Evolutionary conservation across 768 basidiomycete genomes (phyloP), one percentile per base, ranked within the genome.

Genomic region (Kwoniella heveanensis): DNA sequence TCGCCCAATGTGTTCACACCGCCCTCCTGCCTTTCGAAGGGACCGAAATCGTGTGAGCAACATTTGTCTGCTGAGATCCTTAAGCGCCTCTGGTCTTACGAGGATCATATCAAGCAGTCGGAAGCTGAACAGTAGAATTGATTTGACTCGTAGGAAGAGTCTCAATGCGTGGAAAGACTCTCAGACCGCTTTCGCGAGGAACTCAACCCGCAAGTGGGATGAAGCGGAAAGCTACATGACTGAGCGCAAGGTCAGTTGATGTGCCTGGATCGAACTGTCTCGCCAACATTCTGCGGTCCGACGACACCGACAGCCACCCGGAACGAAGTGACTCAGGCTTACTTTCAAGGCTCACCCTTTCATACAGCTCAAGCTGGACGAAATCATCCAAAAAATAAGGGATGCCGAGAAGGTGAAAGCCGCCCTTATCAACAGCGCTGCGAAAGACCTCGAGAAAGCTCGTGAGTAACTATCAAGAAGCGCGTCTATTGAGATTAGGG

Each of bases 291-390:
- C n/a, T n/a, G n/a, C n/a, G 32, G 32, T 13, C 13, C 32, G 32
- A 36, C 32, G 32, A 36, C 7, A 36, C 13, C 13, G 32, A 36
- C 13, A 36, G 7, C 7, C 32, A 6, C 32, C 32, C n/a, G n/a
- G n/a, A n/a, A n/a, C n/a, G n/a, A n/a, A n/a, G n/a, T n/a, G n/a
- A n/a, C n/a, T n/a, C n/a, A n/a, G n/a, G n/a, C n/a, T n/a, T n/a
- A n/a, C n/a, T n/a, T n/a, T n/a, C n/a, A n/a, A n/a, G n/a, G 13
- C 32, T 36, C 13, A 6, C 7, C 32, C 32, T 13, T 36, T 13
- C 13, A 27, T 36, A 24, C 37, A 64, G 62, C 7, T n/a, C 7
- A 57, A 57, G 32, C 39, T 64, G 4, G 30, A 57, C 15, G 62
- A 24, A 2, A 19, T 64, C n/a, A 21, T 50, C 32, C 37, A 39